Evolutionary conservation across 345 rosid species (phyloP).

Genomic region (Boechera retrofracta): DNA sequence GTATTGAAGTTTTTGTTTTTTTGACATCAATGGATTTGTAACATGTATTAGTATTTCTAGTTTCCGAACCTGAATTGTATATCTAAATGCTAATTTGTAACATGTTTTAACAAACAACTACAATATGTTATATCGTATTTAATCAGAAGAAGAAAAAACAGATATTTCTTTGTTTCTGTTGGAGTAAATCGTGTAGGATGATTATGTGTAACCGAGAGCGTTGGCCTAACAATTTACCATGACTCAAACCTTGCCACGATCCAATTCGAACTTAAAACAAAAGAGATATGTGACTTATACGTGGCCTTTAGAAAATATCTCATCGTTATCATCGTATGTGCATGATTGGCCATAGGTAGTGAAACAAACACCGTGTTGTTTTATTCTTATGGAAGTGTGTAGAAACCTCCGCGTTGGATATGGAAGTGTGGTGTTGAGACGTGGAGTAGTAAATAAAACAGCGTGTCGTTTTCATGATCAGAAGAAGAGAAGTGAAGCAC

Average conservation of each 20-base stretch:
- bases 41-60: not conserved
- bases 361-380: constrained; percentile 23
- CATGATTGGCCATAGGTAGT: constrained; percentile 13
- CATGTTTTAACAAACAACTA: not conserved
- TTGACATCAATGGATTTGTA: not conserved
- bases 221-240: not conserved
- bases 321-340: not conserved
- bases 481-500: constrained; percentile 36
- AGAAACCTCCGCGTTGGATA: constrained; percentile 22
- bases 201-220: constrained; percentile 10
- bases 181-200: constrained; percentile 9
- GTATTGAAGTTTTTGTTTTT: not conserved
- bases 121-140: not conserved
- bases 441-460: constrained; percentile 24
- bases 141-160: not conserved
- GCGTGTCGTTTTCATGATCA: constrained; percentile 32
- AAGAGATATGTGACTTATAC: not conserved
- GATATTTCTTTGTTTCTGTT: not conserved
- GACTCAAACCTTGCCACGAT: constrained; percentile 6
- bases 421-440: constrained; percentile 18
- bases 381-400: constrained; percentile 4
- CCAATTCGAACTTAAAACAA: not conserved
- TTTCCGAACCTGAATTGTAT: no score
- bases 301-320: constrained; percentile 8
- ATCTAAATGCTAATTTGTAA: not conserved